phyloP scores from a whole-genome alignment of 2,329 filamentous ascomycete genomes.

The Tolypocladium inflatum region DNA sequence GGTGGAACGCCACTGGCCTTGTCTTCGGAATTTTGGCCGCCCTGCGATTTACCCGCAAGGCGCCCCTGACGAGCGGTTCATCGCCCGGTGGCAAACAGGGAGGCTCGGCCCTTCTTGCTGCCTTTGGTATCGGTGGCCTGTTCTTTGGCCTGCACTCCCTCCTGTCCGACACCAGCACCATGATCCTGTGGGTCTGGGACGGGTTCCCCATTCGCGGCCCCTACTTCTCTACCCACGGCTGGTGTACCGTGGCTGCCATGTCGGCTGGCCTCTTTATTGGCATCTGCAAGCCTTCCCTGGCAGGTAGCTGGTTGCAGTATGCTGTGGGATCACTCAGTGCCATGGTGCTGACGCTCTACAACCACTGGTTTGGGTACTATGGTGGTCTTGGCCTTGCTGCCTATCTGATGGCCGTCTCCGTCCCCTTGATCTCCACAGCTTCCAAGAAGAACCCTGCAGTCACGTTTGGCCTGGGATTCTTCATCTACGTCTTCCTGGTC shows the following conservation, averaged over 20 bases:
- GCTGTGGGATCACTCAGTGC: slow-evolving; percentile 72
- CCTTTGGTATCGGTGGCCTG: slow-evolving; percentile 70
- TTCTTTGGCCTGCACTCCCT: slow-evolving; percentile 88
- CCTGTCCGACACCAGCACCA: slow-evolving; percentile 93
- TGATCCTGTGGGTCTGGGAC: slow-evolving; percentile 98
- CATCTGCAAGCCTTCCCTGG: slow-evolving; percentile 60
- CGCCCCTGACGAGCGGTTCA: slow-evolving; percentile 35
- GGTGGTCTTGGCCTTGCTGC: slow-evolving; percentile 66
- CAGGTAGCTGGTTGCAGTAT: slow-evolving; percentile 71
- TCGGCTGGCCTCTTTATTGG: slow-evolving; percentile 68
- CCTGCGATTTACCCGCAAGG: slow-evolving; percentile 62
- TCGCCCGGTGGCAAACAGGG: slow-evolving; percentile 30
- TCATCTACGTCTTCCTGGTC: slow-evolving; percentile 87
- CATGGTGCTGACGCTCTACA: slow-evolving; percentile 63
- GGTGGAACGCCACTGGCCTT: slow-evolving; percentile 81
- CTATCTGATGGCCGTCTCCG: slow-evolving; percentile 74
- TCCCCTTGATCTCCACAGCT: slow-evolving; percentile 66
- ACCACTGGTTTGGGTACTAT: slow-evolving; percentile 83
- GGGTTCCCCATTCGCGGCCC: slow-evolving; percentile 88
- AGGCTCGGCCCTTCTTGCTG: slow-evolving; percentile 62
- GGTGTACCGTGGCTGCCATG: slow-evolving; percentile 81
- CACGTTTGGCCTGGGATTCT: slow-evolving; percentile 81
- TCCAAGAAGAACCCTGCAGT: slow-evolving; percentile 66
- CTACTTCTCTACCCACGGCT: slow-evolving; percentile 80
- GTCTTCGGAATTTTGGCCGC: slow-evolving; percentile 66